Evolutionary conservation across 1,284 basidiomycete species (phyloP).

Genomic region (Inonotus hispidus): DNA sequence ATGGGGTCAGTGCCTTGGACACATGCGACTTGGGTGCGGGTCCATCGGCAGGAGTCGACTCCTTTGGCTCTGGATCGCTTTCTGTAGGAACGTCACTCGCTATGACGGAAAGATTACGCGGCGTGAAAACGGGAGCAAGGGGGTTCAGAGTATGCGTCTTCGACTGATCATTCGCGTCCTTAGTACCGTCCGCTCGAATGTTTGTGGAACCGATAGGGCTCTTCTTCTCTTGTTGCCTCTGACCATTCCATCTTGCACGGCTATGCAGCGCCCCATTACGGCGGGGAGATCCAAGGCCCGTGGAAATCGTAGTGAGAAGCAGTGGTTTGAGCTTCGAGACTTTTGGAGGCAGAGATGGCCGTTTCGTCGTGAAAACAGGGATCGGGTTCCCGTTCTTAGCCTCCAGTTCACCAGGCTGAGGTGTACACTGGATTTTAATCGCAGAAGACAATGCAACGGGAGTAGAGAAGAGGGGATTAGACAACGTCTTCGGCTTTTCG

Average conservation of each 20-base stretch:
- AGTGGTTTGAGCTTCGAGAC: constrained; percentile 15
- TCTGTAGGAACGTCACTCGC: neutral
- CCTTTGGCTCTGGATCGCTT: neutral
- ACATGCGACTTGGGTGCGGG: neutral
- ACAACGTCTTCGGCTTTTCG: neutral
- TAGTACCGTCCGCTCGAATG: neutral
- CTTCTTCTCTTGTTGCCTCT: neutral
- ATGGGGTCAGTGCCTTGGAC: neutral
- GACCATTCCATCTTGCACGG: neutral
- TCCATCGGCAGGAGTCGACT: neutral
- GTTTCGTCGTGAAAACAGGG: constrained; percentile 8
- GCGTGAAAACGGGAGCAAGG: constrained; percentile 7
- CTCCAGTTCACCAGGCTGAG: neutral
- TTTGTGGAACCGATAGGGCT: too few species aligned
- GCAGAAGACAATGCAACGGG: neutral
- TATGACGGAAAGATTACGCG: neutral
- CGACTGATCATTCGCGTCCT: neutral
- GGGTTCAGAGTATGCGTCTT: constrained; percentile 7
- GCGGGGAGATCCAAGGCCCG: neutral
- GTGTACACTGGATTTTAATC: neutral
- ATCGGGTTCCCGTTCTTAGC: neutral
- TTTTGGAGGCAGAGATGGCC: constrained; percentile 16
- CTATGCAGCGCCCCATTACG: neutral
- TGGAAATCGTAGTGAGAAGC: neutral
- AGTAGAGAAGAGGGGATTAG: neutral